Base-by-base conservation (phyloP, 306 rosid species). In the Cicer chorassanicum region DNA sequence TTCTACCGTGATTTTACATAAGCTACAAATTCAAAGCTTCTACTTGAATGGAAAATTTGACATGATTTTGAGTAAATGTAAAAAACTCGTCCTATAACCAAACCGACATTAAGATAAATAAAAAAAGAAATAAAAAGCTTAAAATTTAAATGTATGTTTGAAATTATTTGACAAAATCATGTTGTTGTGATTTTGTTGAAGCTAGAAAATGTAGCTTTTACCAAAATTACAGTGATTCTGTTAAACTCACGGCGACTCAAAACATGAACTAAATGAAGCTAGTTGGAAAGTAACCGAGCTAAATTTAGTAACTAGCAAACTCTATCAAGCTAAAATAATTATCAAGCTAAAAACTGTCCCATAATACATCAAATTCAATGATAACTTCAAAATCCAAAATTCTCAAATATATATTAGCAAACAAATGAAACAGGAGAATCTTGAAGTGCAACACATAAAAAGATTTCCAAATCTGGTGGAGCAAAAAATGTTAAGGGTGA, bases 381-480 rank as follows among this genome's bases (percentile, higher is more conserved):
- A 40, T 64, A 14, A 64, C 69, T 40, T 64, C 50, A 41, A 29
- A 78, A 79, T 57, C 75, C 14, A 36, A 43, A 73, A 1, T 44
- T 73, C 68, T 81, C 54, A 40, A 72, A 15, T 9, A 59, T 69
- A 24, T 10, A 39, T 61, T 71, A 83, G 44, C 72, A 45, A 4
- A 76, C 13, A 21, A 45, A 78, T 77, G 88, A 80, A 83, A 85
- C 75, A 13, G 93, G 89, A 82, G 89, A 84, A 80, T 92, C 89
- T 70, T 76, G 76, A 69, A 86, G 81, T 0, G 90, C 83, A 8
- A 75, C 50, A 80, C 76, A 80, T 86, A 93, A 83, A 85, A 93
- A 88, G 64, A 84, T 83, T 61, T 93, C 96, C 41, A 93, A 81
- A 11, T 93, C 98, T 2, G 90, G 97, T 4, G 96, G 87, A 41